Evolutionary conservation across 2,329 filamentous ascomycete species (phyloP), one percentile per base, ranked within the genome.

Genomic region (Leptoxyphium fumago): DNA sequence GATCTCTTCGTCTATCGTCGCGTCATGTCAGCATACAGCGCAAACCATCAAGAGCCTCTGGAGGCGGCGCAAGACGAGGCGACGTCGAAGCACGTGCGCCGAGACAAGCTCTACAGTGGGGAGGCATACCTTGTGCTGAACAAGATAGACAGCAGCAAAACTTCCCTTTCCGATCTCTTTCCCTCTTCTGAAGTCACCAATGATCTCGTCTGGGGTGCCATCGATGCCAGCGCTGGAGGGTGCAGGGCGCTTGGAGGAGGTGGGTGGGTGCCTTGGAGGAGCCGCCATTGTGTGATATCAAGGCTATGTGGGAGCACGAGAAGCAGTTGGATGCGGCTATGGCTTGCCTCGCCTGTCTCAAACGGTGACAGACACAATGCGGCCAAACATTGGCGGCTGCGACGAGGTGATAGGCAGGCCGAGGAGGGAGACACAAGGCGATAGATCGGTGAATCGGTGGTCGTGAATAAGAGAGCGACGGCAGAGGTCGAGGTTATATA

Each of bases 81-180:
- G 21, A 26, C 21, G 21, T 26, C 7, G 21, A 7, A 26, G 7
- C 4, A 26, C 7, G 21, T 26, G 21, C 21, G 21, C 21, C 21
- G 21, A 14, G 17, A 15, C 18, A 11, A 15, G 13, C 17, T 21
- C 5, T 13, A 11, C 38, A 40, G 13, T 21, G 5, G 13, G 38
- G 7, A 17, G 14, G 50, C 52, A 39, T 46, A 61, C 59, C 48
- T 53, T 52, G 48, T 63, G 60, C 42, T 61, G 58, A 38, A 60
- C 61, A 21, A 63, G 52, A 63, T 91, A 96, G 52, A 98, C 91
- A 53, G 87, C 87, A 52, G 91, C 91, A 70, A 96, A 98, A 69
- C 91, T 96, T 50, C 91, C 91, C 68, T 91, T 91, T 50, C 91
- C 91, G 61, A 96, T 95, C 68, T 95, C 85, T 54, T 83, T 80